These are phyloP conservation scores for Pleurotus pulmonarius DNA, from an alignment of 768 basidiomycete species.

Conservation along the genomic window DNA sequence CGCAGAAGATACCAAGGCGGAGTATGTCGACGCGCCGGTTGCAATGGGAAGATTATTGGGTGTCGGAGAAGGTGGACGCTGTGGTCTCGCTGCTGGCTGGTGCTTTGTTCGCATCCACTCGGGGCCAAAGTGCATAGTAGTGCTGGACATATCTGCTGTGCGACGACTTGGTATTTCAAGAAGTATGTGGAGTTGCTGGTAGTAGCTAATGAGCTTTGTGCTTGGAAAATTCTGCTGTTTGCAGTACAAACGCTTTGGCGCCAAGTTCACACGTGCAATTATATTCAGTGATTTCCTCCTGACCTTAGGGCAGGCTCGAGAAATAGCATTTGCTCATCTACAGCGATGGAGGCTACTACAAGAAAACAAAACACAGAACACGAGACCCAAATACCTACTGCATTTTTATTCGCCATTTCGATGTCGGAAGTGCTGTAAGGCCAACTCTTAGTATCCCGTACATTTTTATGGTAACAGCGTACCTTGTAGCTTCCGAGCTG, in stretches of 20 bases:
- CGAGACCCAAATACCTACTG: slow-evolving; percentile 18
- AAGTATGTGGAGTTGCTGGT: slow-evolving; percentile 15
- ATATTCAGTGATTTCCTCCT: slow-evolving; percentile 14
- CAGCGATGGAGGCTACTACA: no score
- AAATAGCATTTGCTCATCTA: neutral
- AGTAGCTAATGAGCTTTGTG: slow-evolving; percentile 20
- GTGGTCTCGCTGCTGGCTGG: slow-evolving; percentile 48
- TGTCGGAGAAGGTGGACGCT: slow-evolving; percentile 59
- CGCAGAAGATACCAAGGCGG: slow-evolving; percentile 60
- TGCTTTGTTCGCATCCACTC: slow-evolving; percentile 91
- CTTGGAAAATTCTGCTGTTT: slow-evolving; percentile 30
- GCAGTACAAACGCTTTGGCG: slow-evolving; percentile 11
- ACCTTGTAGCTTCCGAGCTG: slow-evolving; percentile 85
- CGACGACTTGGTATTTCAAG: slow-evolving; percentile 15
- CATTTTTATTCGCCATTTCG: slow-evolving; percentile 69
- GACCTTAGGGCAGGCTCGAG: slow-evolving; percentile 37
- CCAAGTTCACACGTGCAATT: slow-evolving; percentile 37
- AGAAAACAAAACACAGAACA: no score
- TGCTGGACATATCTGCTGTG: slow-evolving; percentile 40
- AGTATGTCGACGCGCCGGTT: slow-evolving; percentile 65
- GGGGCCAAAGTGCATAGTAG: slow-evolving; percentile 88
- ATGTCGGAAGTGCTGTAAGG: slow-evolving; percentile 56
- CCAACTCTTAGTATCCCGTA: slow-evolving; percentile 1
- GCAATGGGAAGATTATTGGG: slow-evolving; percentile 32
- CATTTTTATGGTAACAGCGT: slow-evolving; percentile 19